phyloP scores from a whole-genome alignment of 1,284 basidiomycete genomes.

The Marasmius fiardii region DNA sequence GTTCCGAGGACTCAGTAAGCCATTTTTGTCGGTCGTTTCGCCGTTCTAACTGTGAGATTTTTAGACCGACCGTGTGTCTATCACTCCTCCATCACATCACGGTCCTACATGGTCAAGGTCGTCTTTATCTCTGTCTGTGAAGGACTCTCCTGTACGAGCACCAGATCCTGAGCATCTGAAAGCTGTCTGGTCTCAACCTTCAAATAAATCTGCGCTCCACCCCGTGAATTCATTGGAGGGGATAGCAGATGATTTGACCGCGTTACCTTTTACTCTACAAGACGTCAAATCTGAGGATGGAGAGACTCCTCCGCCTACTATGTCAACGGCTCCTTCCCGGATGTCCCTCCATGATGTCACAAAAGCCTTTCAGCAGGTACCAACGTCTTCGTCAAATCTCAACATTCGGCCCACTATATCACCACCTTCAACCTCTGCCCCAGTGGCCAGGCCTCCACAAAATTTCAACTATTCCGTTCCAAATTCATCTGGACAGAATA shows the following conservation, averaged over 20 bases:
- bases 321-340: conserved; percentile 54
- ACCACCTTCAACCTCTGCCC: conserved; percentile 43
- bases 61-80: conserved; percentile 42
- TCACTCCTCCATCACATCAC: conserved; percentile 48
- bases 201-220: conserved; percentile 59
- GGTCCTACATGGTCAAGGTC: conserved; percentile 56
- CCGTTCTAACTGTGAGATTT: conserved; percentile 14
- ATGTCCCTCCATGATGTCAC: conserved; percentile 80
- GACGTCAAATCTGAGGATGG: conserved; percentile 82
- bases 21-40: neutral
- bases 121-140: conserved; percentile 52
- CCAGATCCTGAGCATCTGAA: conserved; percentile 79
- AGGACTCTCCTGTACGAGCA: conserved; percentile 60
- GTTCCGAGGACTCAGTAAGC: conserved; percentile 46
- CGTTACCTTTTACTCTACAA: conserved; percentile 71
- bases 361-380: conserved; percentile 79
- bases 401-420: conserved; percentile 43
- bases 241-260: conserved; percentile 73
- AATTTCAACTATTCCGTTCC: conserved; percentile 30
- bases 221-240: conserved; percentile 75
- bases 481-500: conserved; percentile 35
- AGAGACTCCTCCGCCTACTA: conserved; percentile 68
- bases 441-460: conserved; percentile 39
- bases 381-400: conserved; percentile 48
- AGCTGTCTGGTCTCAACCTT: conserved; percentile 78